These are phyloP conservation scores for Paracorniculantispora psalliotae DNA, from an alignment of 2,329 filamentous ascomycete species.

Conservation along the genomic window DNA sequence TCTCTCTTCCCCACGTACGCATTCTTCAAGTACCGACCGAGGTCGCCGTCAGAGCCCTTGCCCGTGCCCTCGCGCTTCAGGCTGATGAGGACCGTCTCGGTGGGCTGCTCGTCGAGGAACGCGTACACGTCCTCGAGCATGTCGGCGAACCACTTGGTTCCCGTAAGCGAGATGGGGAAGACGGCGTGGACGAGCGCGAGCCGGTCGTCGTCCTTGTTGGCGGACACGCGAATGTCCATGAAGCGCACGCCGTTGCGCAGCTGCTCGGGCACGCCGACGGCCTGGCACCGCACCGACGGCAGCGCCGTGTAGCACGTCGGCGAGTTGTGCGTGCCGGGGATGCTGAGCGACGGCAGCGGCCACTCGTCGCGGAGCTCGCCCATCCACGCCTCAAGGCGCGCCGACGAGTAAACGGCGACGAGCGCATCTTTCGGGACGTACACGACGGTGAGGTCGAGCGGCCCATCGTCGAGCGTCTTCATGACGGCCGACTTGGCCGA, in stretches of 20 bases:
- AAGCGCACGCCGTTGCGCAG: constrained; percentile 89
- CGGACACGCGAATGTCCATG: constrained; percentile 77
- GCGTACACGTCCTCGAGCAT: constrained; percentile 65
- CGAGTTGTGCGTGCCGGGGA: constrained; percentile 94
- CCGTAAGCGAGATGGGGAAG: constrained; percentile 82
- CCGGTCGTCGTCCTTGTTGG: constrained; percentile 51
- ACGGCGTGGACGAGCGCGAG: constrained; percentile 83
- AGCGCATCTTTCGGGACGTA: constrained; percentile 54
- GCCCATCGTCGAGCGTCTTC: constrained; percentile 44
- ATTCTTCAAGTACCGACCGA: constrained; percentile 66
- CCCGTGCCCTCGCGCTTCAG: constrained; percentile 90
- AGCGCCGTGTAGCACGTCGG: constrained; percentile 80
- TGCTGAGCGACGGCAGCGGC: constrained; percentile 74
- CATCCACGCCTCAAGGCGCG: constrained; percentile 76
- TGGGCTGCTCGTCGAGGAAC: constrained; percentile 73
- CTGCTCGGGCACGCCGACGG: constrained; percentile 70
- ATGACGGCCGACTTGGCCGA: constrained; percentile 56
- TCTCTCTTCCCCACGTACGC: constrained; percentile 59
- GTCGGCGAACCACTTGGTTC: constrained; percentile 71
- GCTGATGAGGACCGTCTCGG: constrained; percentile 79
- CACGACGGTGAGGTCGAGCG: constrained; percentile 59
- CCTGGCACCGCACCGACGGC: constrained; percentile 90
- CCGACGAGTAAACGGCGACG: constrained; percentile 64
- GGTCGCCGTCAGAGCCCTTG: constrained; percentile 70
- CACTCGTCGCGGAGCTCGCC: constrained; percentile 62